A percentile compares a stretch with the other conserved stretches of the same genome.
Evolutionary conservation across 805 yeast species (phyloP).

Genomic region (Candida sanyiensis): DNA sequence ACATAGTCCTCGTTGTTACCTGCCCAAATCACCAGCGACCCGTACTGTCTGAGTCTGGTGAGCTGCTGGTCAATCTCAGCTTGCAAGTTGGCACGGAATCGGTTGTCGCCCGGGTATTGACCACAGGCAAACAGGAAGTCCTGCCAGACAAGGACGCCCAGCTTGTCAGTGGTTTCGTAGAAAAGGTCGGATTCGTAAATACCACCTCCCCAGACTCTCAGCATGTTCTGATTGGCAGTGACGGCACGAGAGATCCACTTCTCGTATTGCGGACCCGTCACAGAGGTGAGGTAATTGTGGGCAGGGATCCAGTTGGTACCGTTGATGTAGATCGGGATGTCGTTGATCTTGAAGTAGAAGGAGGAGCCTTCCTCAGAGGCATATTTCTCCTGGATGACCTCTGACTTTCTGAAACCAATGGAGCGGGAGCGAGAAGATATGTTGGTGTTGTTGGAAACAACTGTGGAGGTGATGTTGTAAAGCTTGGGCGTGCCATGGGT

Average conservation of each 20-base stretch:
- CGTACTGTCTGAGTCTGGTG: conserved; percentile 35
- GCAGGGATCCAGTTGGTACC: conserved; percentile 22
- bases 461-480: conserved; percentile 6
- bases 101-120: conserved; percentile 40
- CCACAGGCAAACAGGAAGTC: conserved; percentile 58
- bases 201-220: conserved; percentile 22
- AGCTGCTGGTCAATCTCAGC: conserved; percentile 37
- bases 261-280: conserved; percentile 12
- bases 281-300: conserved; percentile 10
- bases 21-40: conserved; percentile 29
- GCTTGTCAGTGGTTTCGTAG: conserved; percentile 13
- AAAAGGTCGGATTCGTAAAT: conserved; percentile 16
- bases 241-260: conserved; percentile 11
- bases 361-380: conserved; percentile 12
- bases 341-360: conserved; percentile 18
- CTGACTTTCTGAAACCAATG: conserved; percentile 17
- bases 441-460: background rate
- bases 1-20: conserved; percentile 21
- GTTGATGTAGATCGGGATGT: conserved; percentile 13
- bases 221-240: conserved; percentile 18
- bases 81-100: conserved; percentile 31
- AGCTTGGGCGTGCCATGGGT: conserved; percentile 16
- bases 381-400: conserved; percentile 12
- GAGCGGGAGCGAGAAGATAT: conserved; percentile 7
- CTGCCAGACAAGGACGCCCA: conserved; percentile 43